Evolutionary conservation across 257 asterid genomes (phyloP).

Genomic region (Solanum tacnaense): DNA sequence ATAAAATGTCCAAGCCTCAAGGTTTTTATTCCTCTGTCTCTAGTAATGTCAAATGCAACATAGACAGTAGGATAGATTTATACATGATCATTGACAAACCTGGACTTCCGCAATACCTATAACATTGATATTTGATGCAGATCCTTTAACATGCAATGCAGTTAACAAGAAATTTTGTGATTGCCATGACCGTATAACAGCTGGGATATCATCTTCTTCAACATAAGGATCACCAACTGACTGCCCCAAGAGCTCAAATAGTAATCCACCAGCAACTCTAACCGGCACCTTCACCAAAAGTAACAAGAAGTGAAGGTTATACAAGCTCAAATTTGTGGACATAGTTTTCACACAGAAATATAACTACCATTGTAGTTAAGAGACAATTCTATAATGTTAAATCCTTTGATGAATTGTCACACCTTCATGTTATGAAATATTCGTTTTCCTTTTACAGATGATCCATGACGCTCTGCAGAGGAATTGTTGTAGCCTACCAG

Average conservation of each 20-base stretch:
- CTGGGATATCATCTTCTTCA: constrained; percentile 88
- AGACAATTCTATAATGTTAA: background rate
- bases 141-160: constrained; percentile 72
- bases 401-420: background rate
- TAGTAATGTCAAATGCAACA: background rate
- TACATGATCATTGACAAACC: constrained; percentile 22
- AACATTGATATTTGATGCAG: constrained; percentile 65
- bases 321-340: constrained; percentile 2
- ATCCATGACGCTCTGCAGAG: background rate
- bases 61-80: background rate
- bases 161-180: constrained; percentile 75
- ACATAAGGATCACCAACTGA: constrained; percentile 87
- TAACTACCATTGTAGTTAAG: background rate
- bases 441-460: background rate
- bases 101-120: constrained; percentile 90
- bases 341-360: background rate
- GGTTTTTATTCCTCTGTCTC: background rate
- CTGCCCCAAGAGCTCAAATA: constrained; percentile 96
- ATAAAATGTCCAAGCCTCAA: background rate
- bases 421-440: background rate
- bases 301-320: background rate
- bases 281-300: constrained; percentile 66
- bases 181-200: constrained; percentile 95
- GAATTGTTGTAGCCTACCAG: background rate
- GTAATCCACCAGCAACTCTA: constrained; percentile 91